Evolutionary conservation across 2,329 filamentous ascomycete genomes (phyloP).

Genomic region (Fusarium liriodendri): DNA sequence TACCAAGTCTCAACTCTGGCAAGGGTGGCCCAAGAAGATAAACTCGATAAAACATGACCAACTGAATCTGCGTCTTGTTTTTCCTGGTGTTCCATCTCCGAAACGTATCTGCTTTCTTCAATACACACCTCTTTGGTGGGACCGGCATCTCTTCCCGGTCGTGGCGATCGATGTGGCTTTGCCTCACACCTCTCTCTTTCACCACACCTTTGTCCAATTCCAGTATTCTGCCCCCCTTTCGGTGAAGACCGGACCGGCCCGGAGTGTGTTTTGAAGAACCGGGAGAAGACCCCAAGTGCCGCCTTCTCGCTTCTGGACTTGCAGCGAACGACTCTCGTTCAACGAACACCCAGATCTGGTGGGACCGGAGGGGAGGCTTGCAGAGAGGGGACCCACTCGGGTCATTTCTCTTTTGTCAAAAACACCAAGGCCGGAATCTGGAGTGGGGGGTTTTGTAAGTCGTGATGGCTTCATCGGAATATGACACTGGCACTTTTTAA

Average conservation of each 20-base stretch:
- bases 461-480: slow-evolving; percentile 33
- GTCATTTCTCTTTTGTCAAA: not conserved
- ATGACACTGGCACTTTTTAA: not conserved
- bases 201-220: not conserved
- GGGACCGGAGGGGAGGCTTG: slow-evolving; percentile 9
- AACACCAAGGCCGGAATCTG: slow-evolving; percentile 36
- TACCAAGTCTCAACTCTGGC: not conserved
- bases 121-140: slow-evolving; percentile 21
- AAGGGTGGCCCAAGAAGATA: not conserved
- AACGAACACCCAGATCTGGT: slow-evolving; percentile 31
- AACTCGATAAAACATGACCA: not conserved
- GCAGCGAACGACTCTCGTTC: not conserved
- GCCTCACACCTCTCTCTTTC: slow-evolving; percentile 13
- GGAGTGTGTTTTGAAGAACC: not conserved
- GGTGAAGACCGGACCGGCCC: slow-evolving; percentile 31
- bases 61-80: not conserved
- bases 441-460: slow-evolving; percentile 5
- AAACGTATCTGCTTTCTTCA: not conserved
- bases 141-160: slow-evolving; percentile 42
- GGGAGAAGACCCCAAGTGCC: not conserved
- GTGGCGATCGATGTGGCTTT: slow-evolving; percentile 27
- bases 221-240: not conserved
- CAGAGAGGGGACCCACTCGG: slow-evolving; percentile 5
- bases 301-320: not conserved
- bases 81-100: slow-evolving; percentile 24